Percentiles rank a stretch among this genome's conserved stretches.
Conservation (phyloP, 2,329 filamentous ascomycete genomes). For the Amphichorda felina region DNA sequence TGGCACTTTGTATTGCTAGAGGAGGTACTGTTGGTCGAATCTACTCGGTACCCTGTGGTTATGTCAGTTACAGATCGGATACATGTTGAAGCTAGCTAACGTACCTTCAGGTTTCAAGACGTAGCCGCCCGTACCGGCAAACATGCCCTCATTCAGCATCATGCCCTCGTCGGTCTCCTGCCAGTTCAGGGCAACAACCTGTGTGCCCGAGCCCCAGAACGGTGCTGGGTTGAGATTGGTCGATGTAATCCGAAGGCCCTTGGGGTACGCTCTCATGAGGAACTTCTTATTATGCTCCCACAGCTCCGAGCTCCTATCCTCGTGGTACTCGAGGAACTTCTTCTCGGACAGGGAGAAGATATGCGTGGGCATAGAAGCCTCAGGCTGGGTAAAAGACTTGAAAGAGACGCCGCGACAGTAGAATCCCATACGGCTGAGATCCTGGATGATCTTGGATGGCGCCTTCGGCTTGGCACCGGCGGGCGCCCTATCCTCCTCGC, state of each 20-base stretch:
- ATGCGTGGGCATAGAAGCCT: conserved; percentile 51
- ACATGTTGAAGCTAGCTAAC: conserved; percentile 1
- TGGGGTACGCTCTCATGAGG: conserved; percentile 83
- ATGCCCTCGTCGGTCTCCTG: conserved; percentile 83
- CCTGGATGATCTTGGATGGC: conserved; percentile 54
- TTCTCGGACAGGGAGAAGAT: conserved; percentile 59
- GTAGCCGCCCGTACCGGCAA: conserved; percentile 72
- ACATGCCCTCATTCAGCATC: conserved; percentile 95
- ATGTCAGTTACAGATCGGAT: conserved; percentile 3
- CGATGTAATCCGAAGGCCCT: conserved; percentile 67
- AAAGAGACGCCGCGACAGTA: conserved; percentile 80
- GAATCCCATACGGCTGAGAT: conserved; percentile 64
- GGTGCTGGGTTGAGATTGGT: conserved; percentile 77
- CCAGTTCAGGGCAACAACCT: conserved; percentile 91
- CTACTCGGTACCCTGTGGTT: conserved; percentile 18
- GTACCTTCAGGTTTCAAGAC: conserved; percentile 68
- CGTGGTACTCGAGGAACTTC: conserved; percentile 48
- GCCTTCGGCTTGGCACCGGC: conserved; percentile 34
- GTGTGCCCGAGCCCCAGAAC: conserved; percentile 82
- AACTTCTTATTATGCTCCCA: conserved; percentile 74
- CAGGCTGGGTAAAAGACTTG: conserved; percentile 63
- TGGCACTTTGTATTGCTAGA: conserved; percentile 31
- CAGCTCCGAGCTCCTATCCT: conserved; percentile 37
- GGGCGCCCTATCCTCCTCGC: conserved; percentile 15
- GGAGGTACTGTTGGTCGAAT: conserved; percentile 9